These are phyloP conservation scores for Senecio squalidus DNA, from an alignment of 140 eudicot species.

Conservation along the genomic window DNA sequence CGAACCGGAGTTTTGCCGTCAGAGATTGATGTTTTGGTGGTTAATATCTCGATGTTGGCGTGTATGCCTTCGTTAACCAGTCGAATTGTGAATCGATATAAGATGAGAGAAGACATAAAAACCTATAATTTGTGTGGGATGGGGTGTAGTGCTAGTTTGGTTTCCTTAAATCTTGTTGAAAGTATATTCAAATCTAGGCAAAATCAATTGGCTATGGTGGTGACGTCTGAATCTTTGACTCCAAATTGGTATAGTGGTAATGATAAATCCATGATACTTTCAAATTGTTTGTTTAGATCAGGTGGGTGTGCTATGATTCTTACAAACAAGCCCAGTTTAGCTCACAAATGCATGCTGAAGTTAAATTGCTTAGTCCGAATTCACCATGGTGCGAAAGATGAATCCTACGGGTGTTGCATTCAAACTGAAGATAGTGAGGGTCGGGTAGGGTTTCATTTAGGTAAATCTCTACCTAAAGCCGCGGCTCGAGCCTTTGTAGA, in stretches of 20 bases:
- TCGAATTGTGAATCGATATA: constrained; percentile 28
- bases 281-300: constrained; percentile 39
- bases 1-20: constrained; percentile 22
- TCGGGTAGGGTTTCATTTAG: constrained; percentile 36
- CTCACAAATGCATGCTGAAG: constrained; percentile 31
- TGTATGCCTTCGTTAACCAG: constrained; percentile 35
- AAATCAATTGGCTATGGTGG: constrained; percentile 31
- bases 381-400: constrained; percentile 40
- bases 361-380: constrained; percentile 36
- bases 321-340: constrained; percentile 31
- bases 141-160: constrained; percentile 45
- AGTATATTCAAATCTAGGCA: constrained; percentile 29
- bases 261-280: constrained; percentile 36
- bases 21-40: constrained; percentile 37
- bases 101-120: constrained; percentile 36
- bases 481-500: constrained; percentile 38
- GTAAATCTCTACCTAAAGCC: constrained; percentile 35
- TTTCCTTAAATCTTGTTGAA: constrained; percentile 34
- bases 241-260: constrained; percentile 43
- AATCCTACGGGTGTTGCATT: constrained; percentile 34
- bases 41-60: constrained; percentile 39
- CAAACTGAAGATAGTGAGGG: constrained; percentile 32
- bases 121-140: constrained; percentile 37
- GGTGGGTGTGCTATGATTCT: constrained; percentile 45
- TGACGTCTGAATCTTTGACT: constrained; percentile 40